These are phyloP conservation scores for Cutaneotrichosporon arboriforme DNA, from an alignment of 1,284 basidiomycete genomes.

Conservation along the genomic window DNA sequence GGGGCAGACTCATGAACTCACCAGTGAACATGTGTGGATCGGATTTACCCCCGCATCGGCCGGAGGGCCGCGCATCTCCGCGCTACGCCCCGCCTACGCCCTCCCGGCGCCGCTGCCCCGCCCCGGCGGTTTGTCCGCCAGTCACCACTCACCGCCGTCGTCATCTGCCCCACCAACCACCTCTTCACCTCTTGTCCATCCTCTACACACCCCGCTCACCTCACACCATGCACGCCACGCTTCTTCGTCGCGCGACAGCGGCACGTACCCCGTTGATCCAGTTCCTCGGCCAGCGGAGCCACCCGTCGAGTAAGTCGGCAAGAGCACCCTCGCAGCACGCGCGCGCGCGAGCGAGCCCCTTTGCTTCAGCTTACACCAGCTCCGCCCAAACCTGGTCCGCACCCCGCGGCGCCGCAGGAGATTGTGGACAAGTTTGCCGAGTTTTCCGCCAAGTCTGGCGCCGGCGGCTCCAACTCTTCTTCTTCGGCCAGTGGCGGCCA, in stretches of 20 bases:
- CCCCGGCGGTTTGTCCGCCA: not conserved
- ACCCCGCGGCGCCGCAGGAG: constrained; percentile 70
- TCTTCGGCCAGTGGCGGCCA: constrained; percentile 11
- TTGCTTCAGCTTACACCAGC: constrained; percentile 51
- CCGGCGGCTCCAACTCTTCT: constrained; percentile 16
- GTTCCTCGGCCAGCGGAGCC: constrained; percentile 69
- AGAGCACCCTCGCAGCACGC: not conserved
- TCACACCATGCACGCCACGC: constrained; percentile 28
- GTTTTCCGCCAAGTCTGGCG: constrained; percentile 54
- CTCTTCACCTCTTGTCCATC: not conserved
- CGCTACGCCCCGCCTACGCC: too few species aligned
- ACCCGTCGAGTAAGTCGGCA: constrained; percentile 50
- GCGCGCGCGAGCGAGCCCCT: not conserved
- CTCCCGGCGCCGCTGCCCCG: too few species aligned
- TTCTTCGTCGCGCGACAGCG: constrained; percentile 20
- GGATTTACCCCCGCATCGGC: too few species aligned
- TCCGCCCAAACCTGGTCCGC: constrained; percentile 59
- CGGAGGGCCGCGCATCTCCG: too few species aligned
- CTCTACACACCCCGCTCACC: not conserved
- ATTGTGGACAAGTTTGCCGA: constrained; percentile 60
- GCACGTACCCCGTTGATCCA: constrained; percentile 66
- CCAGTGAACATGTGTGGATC: too few species aligned
- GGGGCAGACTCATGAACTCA: too few species aligned
- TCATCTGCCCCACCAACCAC: not conserved
- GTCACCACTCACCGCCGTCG: not conserved